phyloP scores from a whole-genome alignment of 441 rosid genomes.

The Corymbia citriodora region DNA sequence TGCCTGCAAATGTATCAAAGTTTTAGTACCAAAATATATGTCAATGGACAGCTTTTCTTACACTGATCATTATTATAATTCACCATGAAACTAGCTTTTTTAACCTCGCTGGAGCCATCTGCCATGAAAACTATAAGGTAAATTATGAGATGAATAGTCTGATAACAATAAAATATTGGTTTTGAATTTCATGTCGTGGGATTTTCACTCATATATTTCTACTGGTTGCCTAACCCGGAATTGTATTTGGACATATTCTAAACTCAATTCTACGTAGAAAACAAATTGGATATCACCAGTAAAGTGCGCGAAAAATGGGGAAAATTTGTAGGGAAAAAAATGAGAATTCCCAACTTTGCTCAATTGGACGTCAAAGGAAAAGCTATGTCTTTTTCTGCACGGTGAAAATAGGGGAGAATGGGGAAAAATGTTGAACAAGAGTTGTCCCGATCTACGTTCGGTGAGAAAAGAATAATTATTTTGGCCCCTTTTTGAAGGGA shows the following conservation, averaged over 20 bases:
- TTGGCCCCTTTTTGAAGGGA: no score
- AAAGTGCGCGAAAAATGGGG: no score
- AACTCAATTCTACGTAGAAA: no score
- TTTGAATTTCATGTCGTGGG: no score
- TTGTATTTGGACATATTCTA: no score
- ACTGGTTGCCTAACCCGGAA: background rate
- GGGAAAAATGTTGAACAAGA: no score
- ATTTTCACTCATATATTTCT: no score
- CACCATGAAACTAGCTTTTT: background rate
- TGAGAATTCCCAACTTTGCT: no score
- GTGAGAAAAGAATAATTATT: no score
- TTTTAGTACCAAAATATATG: background rate
- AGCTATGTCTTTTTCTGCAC: background rate
- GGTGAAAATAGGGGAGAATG: background rate
- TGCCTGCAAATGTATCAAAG: background rate
- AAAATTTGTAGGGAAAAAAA: no score
- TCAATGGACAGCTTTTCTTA: background rate
- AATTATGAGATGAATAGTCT: background rate
- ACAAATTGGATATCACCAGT: background rate
- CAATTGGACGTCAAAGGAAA: background rate
- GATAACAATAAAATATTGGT: no score
- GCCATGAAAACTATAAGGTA: background rate
- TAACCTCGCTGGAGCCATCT: background rate
- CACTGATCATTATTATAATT: background rate
- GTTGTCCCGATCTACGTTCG: background rate